Percentiles rank a stretch among this genome's conserved stretches.
These are phyloP conservation scores for Bacterosira constricta DNA, from an alignment of 108 stramenopile genomes.

Conservation along the genomic window DNA sequence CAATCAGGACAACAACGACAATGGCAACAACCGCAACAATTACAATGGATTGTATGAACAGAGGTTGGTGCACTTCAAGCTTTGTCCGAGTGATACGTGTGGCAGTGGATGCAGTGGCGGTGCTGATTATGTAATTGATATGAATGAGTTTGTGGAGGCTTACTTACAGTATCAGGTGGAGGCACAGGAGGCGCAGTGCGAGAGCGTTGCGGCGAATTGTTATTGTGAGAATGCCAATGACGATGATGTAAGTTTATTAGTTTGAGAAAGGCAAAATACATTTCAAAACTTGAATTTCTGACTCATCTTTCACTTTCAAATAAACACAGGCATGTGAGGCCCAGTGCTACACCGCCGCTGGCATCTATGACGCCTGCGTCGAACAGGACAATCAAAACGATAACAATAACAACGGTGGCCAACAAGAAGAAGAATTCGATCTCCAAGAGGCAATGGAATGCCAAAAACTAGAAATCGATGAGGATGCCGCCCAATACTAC, in stretches of 20 bases:
- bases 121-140: conserved; percentile 49
- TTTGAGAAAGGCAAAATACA: not conserved
- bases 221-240: conserved; percentile 37
- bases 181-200: conserved; percentile 40
- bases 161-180: conserved; percentile 41
- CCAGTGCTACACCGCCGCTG: conserved; percentile 1
- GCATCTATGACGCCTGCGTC: conserved; percentile 24
- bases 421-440: conserved; percentile 28
- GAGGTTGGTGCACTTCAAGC: conserved; percentile 51
- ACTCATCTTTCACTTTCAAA: not conserved
- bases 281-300: not conserved
- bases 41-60: conserved; percentile 37
- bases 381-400: conserved; percentile 14
- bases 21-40: conserved; percentile 30
- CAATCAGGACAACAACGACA: conserved; percentile 17
- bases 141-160: conserved; percentile 44
- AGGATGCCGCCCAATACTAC: conserved; percentile 38
- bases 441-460: conserved; percentile 42
- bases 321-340: conserved; percentile 1
- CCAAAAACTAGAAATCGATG: conserved; percentile 33
- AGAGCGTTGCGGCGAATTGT: conserved; percentile 39
- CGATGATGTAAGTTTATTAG: conserved; percentile 28
- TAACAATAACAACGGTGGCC: conserved; percentile 27
- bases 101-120: conserved; percentile 19
- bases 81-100: conserved; percentile 37